Base-by-base conservation (phyloP, 352 stramenopile species). In the Phytophthora tentaculata region DNA sequence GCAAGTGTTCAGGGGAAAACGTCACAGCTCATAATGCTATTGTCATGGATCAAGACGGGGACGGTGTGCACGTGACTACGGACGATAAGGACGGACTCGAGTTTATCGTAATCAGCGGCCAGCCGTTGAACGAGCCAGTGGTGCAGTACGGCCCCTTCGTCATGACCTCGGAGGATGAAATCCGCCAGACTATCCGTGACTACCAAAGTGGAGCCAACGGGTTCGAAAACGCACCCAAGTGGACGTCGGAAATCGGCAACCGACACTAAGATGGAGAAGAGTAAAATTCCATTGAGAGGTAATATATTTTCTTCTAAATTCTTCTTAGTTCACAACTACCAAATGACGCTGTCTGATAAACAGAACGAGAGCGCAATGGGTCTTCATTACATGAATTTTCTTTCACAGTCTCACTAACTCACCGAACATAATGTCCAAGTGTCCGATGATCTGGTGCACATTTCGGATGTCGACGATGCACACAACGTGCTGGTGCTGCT, bases 121-220 rank as follows among this genome's bases (percentile, higher is more conserved):
- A 87, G 64, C 84, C 83, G 1, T 45, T 93, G 43, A 77, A 88
- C 49, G 84, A 93, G 54, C 77, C 79, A 7, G 73, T 91, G 10
- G 76, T 84, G 35, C 83, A 89, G 57, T 84, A 93, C 49, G 84
- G 84, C 13, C 83, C 84, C 20, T 92, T 91, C 47, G 83, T 92
- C 54, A 92, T 92, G 83, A 90, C 67, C 29, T 88, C 76, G 29
- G 53, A 79, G 26, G 64, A 61, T 1, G 80, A 89, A 54, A 89
- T 90, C 24, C 77, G 77, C 10, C 65, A 88, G 63, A 84, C 79
- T 5, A 81, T 90, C 32, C 62, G 64, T 5, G 81, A 91, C 67
- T 91, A 81, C 61, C 73, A 86, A 29, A 68, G 63, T 17, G 77
- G 80, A 22, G 68, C 66, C 45, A 92, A 92, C 50, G 81, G 84